Conservation (phyloP, 495 filamentous ascomycete genomes). For the Hyaloscypha finlandica region DNA sequence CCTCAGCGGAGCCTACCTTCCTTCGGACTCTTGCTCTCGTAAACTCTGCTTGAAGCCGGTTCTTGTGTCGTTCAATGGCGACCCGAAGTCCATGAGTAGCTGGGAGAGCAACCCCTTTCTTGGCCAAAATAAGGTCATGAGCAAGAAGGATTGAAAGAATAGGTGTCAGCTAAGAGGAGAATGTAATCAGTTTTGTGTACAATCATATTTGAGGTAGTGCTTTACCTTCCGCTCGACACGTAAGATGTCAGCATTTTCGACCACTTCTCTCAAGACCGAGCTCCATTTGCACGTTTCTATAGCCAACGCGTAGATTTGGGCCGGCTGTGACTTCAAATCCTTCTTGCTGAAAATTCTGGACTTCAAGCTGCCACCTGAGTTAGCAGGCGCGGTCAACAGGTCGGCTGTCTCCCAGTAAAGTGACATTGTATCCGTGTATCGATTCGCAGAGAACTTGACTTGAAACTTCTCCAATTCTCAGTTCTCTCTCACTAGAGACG, state of each 20-base stretch:
- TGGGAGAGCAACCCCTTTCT: conserved; percentile 76
- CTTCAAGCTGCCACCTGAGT: conserved; percentile 74
- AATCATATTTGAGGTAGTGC: conserved; percentile 12
- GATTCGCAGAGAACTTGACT: neutral
- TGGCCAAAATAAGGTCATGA: conserved; percentile 83
- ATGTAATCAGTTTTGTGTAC: conserved; percentile 10
- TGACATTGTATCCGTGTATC: conserved; percentile 62
- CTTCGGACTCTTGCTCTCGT: conserved; percentile 72
- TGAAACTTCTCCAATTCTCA: neutral
- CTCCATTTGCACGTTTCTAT: conserved; percentile 92
- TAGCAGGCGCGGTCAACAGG: conserved; percentile 63
- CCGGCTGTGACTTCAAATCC: conserved; percentile 70
- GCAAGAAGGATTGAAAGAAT: conserved; percentile 76
- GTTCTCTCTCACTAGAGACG: neutral
- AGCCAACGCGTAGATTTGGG: conserved; percentile 82
- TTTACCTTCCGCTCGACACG: conserved; percentile 78
- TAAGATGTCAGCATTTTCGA: conserved; percentile 73
- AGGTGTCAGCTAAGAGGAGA: conserved; percentile 67
- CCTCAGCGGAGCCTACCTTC: conserved; percentile 63
- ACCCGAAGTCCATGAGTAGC: conserved; percentile 72
- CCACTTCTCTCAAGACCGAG: conserved; percentile 76
- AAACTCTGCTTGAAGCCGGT: conserved; percentile 77
- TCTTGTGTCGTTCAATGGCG: conserved; percentile 78
- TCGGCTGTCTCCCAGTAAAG: conserved; percentile 90
- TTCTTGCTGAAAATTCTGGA: conserved; percentile 74